Base-by-base conservation (phyloP, 2,329 filamentous ascomycete species). In the Septoria petroselini region DNA sequence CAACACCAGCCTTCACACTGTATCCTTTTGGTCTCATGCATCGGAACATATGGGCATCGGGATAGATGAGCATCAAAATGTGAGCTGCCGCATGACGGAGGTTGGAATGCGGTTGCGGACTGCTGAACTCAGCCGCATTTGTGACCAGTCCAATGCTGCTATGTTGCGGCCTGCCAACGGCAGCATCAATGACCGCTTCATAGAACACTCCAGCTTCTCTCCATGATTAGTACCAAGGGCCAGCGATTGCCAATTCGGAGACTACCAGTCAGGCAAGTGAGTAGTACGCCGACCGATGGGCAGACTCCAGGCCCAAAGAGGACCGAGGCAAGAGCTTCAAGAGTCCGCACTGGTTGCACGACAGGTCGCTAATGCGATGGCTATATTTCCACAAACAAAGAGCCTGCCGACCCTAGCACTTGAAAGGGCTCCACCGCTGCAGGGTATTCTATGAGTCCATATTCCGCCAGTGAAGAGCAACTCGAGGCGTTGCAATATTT, bases 351-450 rank as follows among this genome's bases (percentile, higher is more conserved):
- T 8, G 83, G 83, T 55, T 86, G 83, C 68, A 76, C 81, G 48
- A 79, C 78, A 2, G 76, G 77, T 4, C 72, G 78, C 40, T 72
- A 69, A 55, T 81, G 78, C 57, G 77, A 80, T 58, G 78, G 78
- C 48, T 80, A 81, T 44, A 11, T 9, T 7, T 7, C 21, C 17
- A 12, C 23, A 30, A 4, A 12, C 11, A 33, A 15, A 15, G 30
- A 33, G 14, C 11, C 30, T 33, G 12, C 30, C 30, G 30, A 6
- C n/a, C 30, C 6, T 12, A 15, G 30, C 14, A 33, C n/a, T 12
- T 12, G 14, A 5, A 15, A 33, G 14, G 4, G 5, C 14, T n/a
- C 11, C 11, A 4, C 5, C 14, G 11, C 14, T 33, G 30, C 30
- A 33, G 30, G 14, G 5, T 5, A 5, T 12, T 33, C 30, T 12